These are phyloP conservation scores for Ampelocalamus luodianensis DNA, from an alignment of 176 grass and related monocot genomes.

Conservation along the genomic window DNA sequence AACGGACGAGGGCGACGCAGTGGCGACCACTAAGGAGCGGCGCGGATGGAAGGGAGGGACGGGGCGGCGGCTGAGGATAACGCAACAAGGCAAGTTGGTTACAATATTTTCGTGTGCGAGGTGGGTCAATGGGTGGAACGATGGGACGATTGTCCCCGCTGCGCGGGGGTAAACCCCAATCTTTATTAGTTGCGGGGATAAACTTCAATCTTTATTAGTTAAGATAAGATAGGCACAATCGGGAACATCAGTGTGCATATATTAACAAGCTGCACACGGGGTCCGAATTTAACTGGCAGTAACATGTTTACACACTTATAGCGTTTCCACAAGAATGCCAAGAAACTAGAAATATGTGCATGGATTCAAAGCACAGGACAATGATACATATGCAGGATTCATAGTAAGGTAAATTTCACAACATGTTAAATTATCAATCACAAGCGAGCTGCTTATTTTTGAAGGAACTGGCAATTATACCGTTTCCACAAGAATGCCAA, in stretches of 20 bases:
- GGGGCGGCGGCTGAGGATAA: too few species aligned
- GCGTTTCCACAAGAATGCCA: not conserved
- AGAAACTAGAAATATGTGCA: not conserved
- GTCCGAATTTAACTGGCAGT: not conserved
- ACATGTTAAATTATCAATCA: slow-evolving; percentile 49
- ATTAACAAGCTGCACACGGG: not conserved
- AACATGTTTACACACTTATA: not conserved
- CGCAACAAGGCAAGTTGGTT: too few species aligned
- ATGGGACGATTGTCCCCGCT: too few species aligned
- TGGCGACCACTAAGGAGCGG: too few species aligned
- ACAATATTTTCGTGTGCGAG: too few species aligned
- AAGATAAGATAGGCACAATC: not conserved
- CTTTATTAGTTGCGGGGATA: too few species aligned
- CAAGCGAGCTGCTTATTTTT: slow-evolving; percentile 28
- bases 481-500: not conserved
- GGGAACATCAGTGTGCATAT: not conserved
- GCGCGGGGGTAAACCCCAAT: too few species aligned
- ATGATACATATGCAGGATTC: not conserved
- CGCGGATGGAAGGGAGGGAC: too few species aligned
- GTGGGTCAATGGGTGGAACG: too few species aligned
- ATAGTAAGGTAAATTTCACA: slow-evolving; percentile 26
- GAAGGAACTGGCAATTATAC: slow-evolving; percentile 21
- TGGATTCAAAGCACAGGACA: not conserved
- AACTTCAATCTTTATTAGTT: too few species aligned
- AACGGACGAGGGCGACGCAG: too few species aligned